Percentiles rank a stretch among this genome's conserved stretches.
These are phyloP conservation scores for Leishmania guyanensis DNA, from an alignment of 208 protist species.

Conservation along the genomic window DNA sequence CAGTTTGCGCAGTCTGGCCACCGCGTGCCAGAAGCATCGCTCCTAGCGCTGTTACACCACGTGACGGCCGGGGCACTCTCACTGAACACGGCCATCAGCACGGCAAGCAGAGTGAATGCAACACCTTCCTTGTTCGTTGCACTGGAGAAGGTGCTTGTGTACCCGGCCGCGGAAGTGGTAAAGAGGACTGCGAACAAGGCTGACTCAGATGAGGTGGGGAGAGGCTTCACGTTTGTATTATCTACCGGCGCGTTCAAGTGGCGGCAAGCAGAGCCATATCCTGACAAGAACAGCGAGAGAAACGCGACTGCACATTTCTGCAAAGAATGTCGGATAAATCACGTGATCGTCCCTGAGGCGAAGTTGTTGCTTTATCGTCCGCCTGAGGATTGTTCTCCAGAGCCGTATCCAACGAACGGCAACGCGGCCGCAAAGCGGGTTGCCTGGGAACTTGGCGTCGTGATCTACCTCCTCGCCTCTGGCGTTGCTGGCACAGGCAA, in stretches of 20 bases:
- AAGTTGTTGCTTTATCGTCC: constrained; percentile 8
- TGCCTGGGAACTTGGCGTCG: constrained; percentile 64
- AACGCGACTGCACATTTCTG: not conserved
- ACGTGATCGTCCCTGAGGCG: not conserved
- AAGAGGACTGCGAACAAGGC: not conserved
- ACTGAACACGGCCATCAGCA: constrained; percentile 23
- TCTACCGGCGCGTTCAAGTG: not conserved
- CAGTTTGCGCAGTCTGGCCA: constrained; percentile 11
- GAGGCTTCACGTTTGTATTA: constrained; percentile 2
- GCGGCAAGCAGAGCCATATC: not conserved
- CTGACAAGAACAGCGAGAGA: not conserved
- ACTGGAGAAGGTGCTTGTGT: constrained; percentile 22
- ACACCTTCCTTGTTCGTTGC: not conserved
- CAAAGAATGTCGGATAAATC: not conserved
- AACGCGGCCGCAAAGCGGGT: constrained; percentile 30
- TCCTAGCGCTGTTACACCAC: constrained; percentile 45
- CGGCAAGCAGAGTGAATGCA: not conserved
- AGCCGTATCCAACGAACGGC: constrained; percentile 2
- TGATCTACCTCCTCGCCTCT: constrained; percentile 49
- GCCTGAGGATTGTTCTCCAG: constrained; percentile 23
- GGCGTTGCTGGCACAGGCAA: constrained; percentile 27
- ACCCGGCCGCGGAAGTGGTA: not conserved
- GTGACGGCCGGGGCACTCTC: constrained; percentile 34
- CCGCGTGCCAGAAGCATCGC: constrained; percentile 38
- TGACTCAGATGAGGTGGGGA: not conserved